Percentiles rank a stretch among this genome's conserved stretches.
Conservation (phyloP, 2,329 filamentous ascomycete genomes). For the Colletotrichum gloeosporioides region DNA sequence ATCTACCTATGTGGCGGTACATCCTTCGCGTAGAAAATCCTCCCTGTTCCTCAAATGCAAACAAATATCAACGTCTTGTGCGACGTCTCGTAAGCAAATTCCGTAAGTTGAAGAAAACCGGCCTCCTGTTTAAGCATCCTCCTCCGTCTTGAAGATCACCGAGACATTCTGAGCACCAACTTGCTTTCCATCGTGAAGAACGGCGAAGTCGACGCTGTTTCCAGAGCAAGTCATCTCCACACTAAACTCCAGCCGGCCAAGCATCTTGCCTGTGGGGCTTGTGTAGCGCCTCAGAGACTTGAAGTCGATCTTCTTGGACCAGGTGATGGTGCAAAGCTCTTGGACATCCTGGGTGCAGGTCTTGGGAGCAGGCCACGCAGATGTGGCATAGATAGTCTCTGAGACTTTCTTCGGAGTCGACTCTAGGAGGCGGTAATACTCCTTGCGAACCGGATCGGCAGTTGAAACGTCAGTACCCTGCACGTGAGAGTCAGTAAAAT, state of each 20-base stretch:
- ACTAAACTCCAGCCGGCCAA: not conserved
- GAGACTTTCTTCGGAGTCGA: not conserved
- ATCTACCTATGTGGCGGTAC: too few relatives aligned
- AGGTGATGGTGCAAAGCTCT: conserved; percentile 25
- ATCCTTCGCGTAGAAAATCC: too few relatives aligned
- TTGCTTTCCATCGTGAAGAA: conserved; percentile 15
- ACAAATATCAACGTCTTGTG: too few relatives aligned
- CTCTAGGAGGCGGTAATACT: not conserved
- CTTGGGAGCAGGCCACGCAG: not conserved
- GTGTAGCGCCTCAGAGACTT: conserved; percentile 13
- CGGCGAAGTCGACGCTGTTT: conserved; percentile 25
- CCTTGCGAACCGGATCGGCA: not conserved
- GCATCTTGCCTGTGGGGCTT: conserved; percentile 16
- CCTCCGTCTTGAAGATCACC: conserved; percentile 22
- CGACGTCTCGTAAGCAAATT: too few relatives aligned
- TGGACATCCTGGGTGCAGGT: accelerated
- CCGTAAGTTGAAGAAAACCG: too few relatives aligned
- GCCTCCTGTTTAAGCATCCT: not conserved
- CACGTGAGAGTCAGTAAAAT: not conserved
- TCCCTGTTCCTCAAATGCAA: too few relatives aligned
- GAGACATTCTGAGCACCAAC: conserved; percentile 24
- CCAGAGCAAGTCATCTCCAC: conserved; percentile 27
- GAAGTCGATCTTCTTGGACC: conserved; percentile 8
- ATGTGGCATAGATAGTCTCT: conserved; percentile 6
- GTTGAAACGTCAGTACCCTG: not conserved